Conservation (phyloP, 1,139 yeast species). For the Sugiyamaella grinbergsii region DNA sequence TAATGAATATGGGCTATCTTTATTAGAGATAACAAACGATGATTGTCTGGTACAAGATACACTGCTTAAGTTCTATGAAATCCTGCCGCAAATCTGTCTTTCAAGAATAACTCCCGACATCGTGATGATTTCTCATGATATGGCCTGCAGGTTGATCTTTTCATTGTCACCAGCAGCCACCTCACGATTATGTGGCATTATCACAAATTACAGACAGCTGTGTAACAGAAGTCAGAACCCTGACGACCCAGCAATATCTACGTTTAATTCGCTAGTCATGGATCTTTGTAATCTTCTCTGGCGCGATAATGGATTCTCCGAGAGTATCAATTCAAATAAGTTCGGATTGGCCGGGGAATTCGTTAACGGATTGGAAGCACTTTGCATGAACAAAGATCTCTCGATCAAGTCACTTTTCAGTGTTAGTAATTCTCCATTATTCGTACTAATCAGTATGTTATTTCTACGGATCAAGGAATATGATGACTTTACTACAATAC, state of each 20-base stretch:
- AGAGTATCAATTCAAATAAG: conserved; percentile 7
- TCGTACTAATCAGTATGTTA: conserved; percentile 51
- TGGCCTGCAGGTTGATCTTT: conserved; percentile 47
- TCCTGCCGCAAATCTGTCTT: conserved; percentile 35
- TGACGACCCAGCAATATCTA: conserved; percentile 39
- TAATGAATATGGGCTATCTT: conserved; percentile 27
- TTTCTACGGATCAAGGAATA: conserved; percentile 55
- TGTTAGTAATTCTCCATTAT: conserved; percentile 58
- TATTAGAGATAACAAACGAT: conserved; percentile 27
- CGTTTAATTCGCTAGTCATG: conserved; percentile 58
- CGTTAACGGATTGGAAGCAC: conserved; percentile 1
- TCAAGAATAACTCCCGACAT: conserved; percentile 31
- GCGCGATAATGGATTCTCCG: conserved; percentile 36
- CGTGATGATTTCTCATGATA: conserved; percentile 47
- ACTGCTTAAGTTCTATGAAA: conserved; percentile 33
- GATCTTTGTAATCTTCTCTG: conserved; percentile 64
- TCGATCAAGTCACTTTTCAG: conserved; percentile 50
- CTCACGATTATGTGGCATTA: conserved; percentile 53
- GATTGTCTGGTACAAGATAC: conserved; percentile 30
- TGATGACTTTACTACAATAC: conserved; percentile 35
- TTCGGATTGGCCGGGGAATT: conserved; percentile 14
- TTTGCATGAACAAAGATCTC: not conserved
- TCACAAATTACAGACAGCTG: conserved; percentile 48
- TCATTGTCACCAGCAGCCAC: conserved; percentile 49
- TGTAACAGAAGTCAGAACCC: conserved; percentile 29